Evolutionary conservation across 208 protist species (phyloP), one percentile per base, ranked within the genome.

Genomic region (Phytomonas sp.): DNA sequence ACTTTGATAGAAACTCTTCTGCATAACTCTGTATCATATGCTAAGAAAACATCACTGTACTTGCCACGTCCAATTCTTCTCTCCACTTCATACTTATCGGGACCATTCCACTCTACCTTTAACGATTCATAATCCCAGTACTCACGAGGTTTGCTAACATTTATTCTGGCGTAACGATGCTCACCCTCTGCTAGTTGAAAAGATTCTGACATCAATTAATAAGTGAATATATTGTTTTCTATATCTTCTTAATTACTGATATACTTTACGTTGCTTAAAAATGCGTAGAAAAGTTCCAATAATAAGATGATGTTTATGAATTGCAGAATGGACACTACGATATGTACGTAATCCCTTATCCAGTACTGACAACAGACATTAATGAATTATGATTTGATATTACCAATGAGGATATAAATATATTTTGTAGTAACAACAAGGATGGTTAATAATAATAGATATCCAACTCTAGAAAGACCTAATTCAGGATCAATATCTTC

Each of bases 31-130:
- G 80, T 88, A 73, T 99, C 94, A n/a, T 94, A 82, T 7, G 97
- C 98, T 69, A 99, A 88, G 87, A 99, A 99, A 29, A 99, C 99
- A 77, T 99, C 99, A 69, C 93, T 98, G 91, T 99, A 99, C 89
- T 99, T 99, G 49, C 97, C 97, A 26, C 94, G 83, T 34, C 98
- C 98, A 74, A 99, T 92, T 75, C 99, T 98, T 62, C 85, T 70
- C 66, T 91, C 90, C 64, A 99, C 92, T 80, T 99, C 94, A 82
- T 99, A 99, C 45, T 98, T 88, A 36, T 99, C 98, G 64, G 80
- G 98, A 33, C 83, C 86, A 60, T 87, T 98, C 96, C 97, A 99
- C 65, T 94, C 80, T 31, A 99, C 87, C 29, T 80, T 79, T n/a
- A 90, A 73, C 30, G 81, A 79, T 67, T 98, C 95, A 81, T 98